Percentiles rank a stretch among this genome's conserved stretches.
Evolutionary conservation across 495 filamentous ascomycete species (phyloP).

Genomic region (Podospora pseudoanserina): DNA sequence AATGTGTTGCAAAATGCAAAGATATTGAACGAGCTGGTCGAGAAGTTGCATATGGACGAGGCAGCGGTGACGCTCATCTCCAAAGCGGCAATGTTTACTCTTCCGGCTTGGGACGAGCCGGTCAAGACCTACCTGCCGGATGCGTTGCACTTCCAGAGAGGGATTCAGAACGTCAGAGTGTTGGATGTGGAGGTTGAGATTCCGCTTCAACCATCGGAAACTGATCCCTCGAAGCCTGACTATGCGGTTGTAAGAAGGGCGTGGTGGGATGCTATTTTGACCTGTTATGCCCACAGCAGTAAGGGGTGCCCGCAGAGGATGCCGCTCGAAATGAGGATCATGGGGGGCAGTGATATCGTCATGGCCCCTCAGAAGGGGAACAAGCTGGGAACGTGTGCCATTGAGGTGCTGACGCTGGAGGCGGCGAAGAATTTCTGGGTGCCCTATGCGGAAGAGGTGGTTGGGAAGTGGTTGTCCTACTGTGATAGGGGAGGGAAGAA

Average conservation of each 20-base stretch:
- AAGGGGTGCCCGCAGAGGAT: constrained; percentile 46
- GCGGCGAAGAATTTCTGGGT: constrained; percentile 44
- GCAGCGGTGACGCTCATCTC: constrained; percentile 23
- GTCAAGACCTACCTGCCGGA: constrained; percentile 47
- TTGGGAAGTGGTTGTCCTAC: constrained; percentile 48
- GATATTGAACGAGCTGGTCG: constrained; percentile 19
- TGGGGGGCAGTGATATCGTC: constrained; percentile 46
- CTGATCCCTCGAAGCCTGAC: background rate
- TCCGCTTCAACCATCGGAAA: background rate
- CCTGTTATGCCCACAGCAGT: constrained; percentile 39
- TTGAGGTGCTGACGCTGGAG: constrained; percentile 49
- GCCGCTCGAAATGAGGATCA: constrained; percentile 52
- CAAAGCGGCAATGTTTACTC: constrained; percentile 36
- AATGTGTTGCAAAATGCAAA: constrained; percentile 23
- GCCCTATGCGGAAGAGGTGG: constrained; percentile 43
- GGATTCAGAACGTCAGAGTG: constrained; percentile 53
- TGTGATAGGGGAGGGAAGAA: constrained; percentile 27
- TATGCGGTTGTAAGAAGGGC: background rate
- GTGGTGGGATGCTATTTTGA: constrained; percentile 48
- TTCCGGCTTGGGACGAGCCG: constrained; percentile 32
- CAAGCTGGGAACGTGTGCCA: constrained; percentile 43
- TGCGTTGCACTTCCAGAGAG: constrained; percentile 52
- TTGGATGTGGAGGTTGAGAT: constrained; percentile 21
- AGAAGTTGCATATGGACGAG: constrained; percentile 12
- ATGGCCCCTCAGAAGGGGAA: constrained; percentile 54